Evolutionary conservation across 2,329 filamentous ascomycete genomes (phyloP).

Genomic region (Calonectria pauciramosa): DNA sequence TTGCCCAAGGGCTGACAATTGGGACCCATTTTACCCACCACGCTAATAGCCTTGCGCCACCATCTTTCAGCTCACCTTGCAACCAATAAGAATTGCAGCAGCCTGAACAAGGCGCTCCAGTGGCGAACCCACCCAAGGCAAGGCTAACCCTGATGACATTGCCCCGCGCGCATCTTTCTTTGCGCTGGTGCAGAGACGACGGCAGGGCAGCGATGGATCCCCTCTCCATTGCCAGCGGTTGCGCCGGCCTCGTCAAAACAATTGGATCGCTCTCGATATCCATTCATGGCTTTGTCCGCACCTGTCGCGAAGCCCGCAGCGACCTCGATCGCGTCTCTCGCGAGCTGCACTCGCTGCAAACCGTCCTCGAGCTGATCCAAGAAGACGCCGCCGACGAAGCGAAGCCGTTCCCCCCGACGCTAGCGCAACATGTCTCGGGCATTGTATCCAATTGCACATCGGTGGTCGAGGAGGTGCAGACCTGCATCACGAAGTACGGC

Average conservation of each 20-base stretch:
- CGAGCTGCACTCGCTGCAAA: slow-evolving; percentile 29
- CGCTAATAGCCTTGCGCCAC: not conserved
- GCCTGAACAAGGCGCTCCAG: too few species aligned
- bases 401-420: not conserved
- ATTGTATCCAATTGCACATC: not conserved
- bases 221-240: not conserved
- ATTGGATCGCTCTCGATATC: not conserved
- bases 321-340: slow-evolving; percentile 32
- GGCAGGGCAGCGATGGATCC: not conserved
- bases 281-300: slow-evolving; percentile 26
- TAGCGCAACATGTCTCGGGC: not conserved
- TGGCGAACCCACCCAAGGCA: not conserved
- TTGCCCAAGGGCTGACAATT: too few species aligned
- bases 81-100: too few species aligned
- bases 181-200: not conserved
- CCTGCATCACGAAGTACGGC: not conserved
- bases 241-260: not conserved
- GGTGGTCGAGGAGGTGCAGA: not conserved
- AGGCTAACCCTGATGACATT: not conserved
- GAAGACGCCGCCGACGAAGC: slow-evolving; percentile 26
- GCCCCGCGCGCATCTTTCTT: not conserved
- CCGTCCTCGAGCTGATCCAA: slow-evolving; percentile 31
- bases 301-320: slow-evolving; percentile 29
- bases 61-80: too few species aligned
- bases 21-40: not conserved